Evolutionary conservation across 345 rosid species (phyloP).

Genomic region (Boechera stricta): DNA sequence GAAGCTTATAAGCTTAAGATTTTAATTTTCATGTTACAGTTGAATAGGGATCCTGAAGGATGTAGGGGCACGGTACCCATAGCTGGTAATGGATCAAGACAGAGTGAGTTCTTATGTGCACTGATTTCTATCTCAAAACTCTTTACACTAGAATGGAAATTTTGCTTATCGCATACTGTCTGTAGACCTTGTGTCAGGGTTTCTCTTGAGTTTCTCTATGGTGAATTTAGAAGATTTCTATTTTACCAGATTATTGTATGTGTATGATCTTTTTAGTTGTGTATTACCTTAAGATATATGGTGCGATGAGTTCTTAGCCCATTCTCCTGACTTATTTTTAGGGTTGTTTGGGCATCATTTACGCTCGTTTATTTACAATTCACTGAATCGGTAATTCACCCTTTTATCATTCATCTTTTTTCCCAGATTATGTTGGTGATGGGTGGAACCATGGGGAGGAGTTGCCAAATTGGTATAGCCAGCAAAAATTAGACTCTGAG

Average conservation of each 20-base stretch:
- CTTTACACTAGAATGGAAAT: not conserved
- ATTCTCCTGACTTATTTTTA: slow-evolving; percentile 3
- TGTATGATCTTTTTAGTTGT: slow-evolving; percentile 13
- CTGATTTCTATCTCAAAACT: slow-evolving; percentile 10
- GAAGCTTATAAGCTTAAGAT: slow-evolving; percentile 1
- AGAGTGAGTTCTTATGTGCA: slow-evolving; percentile 62
- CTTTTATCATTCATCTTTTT: slow-evolving; percentile 22
- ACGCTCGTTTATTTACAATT: not conserved
- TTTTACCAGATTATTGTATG: not conserved
- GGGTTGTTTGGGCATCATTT: slow-evolving; percentile 10
- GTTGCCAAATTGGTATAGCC: slow-evolving; percentile 60
- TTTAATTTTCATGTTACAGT: slow-evolving; percentile 50
- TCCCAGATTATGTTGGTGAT: slow-evolving; percentile 71
- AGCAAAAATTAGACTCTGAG: slow-evolving; percentile 58
- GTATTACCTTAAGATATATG: slow-evolving; percentile 14
- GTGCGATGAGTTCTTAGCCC: not conserved
- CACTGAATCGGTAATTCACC: slow-evolving; percentile 7
- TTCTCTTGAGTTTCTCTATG: slow-evolving; percentile 8
- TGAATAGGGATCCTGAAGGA: slow-evolving; percentile 68
- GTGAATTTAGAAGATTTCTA: not conserved
- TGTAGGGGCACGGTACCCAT: slow-evolving; percentile 54
- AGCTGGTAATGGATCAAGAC: slow-evolving; percentile 71
- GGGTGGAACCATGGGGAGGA: slow-evolving; percentile 78
- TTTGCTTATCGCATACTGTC: not conserved
- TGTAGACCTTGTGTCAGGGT: not conserved